Evolutionary conservation across 2,329 filamentous ascomycete genomes (phyloP).

Genomic region (Fusarium verrucosum): DNA sequence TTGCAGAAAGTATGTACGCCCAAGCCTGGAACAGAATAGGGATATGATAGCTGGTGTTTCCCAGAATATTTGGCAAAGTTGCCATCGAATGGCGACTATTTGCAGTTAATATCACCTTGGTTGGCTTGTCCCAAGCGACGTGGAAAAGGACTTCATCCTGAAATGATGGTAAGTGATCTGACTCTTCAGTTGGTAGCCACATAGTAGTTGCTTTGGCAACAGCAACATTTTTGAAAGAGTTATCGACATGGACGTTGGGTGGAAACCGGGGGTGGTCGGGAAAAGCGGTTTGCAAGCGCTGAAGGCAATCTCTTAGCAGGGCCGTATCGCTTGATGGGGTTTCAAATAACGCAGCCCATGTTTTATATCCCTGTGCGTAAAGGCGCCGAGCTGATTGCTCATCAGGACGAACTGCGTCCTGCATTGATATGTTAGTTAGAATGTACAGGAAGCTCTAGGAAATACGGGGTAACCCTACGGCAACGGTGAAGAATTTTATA

Average conservation of each 20-base stretch:
- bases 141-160: conserved; percentile 7
- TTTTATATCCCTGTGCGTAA: conserved; percentile 11
- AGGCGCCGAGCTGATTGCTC: neutral
- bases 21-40: conserved; percentile 16
- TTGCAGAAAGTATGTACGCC: conserved; percentile 4
- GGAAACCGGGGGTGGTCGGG: conserved; percentile 11
- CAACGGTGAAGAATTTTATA: no score
- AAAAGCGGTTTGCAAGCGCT: conserved; percentile 4
- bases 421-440: no score
- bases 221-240: neutral
- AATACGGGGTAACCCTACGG: no score
- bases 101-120: conserved; percentile 3
- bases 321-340: neutral
- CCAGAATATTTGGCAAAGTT: conserved; percentile 9
- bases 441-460: no score
- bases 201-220: conserved; percentile 1
- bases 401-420: conserved; percentile 13
- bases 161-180: conserved; percentile 4
- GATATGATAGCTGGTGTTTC: conserved; percentile 2
- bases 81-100: neutral
- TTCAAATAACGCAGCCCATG: conserved; percentile 1
- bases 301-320: neutral
- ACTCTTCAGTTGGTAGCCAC: conserved; percentile 1
- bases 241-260: neutral
- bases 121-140: conserved; percentile 3